Evolutionary conservation across 2,329 filamentous ascomycete genomes (phyloP), one percentile per base, ranked within the genome.

Genomic region (Cladosporium sp.): DNA sequence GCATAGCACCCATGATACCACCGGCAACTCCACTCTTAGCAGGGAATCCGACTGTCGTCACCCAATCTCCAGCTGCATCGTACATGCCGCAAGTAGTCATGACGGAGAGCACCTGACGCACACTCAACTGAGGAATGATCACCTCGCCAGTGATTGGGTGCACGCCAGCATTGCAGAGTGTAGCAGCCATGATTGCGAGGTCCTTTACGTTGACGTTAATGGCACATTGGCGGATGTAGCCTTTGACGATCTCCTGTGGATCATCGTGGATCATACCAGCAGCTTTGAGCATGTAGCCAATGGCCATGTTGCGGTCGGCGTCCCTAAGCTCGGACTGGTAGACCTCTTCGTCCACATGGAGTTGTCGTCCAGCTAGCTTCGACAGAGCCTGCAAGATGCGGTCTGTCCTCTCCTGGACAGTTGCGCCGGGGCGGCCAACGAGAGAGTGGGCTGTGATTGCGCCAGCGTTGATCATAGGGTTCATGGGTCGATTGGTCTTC

Each of bases 61-160:
- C 75, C 77, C 77, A 79, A 58, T 78, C 76, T 5, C 77, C 77
- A 0, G 77, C 77, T n/a, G 76, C 76, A 67, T 79, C 73, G 68
- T 80, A 80, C 77, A 79, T 80, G 32, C 78, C 77, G 51, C 78
- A 80, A 0, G 78, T 80, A 0, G 78, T 79, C 77, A 80, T 80
- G 63, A 80, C 75, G 10, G 78, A 79, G 2, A 80, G 71, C 0
- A 80, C 77, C 53, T 80, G 78, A 8, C 78, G 75, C 0, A 79
- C 77, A 58, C 76, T 79, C 2, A 68, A 66, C 3, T 77, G 76
- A 0, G 77, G 76, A 13, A 80, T 79, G 14, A 79, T 75, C 11
- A 30, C 54, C 16, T 79, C 76, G 1, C 72, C 72, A 0, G 74
- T 76, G 6, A 72, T 62, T 1, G 78, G 78, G 28, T 79, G 75